phyloP scores from a whole-genome alignment of 176 grass and related monocot genomes.

The Melocanna baccifera region DNA sequence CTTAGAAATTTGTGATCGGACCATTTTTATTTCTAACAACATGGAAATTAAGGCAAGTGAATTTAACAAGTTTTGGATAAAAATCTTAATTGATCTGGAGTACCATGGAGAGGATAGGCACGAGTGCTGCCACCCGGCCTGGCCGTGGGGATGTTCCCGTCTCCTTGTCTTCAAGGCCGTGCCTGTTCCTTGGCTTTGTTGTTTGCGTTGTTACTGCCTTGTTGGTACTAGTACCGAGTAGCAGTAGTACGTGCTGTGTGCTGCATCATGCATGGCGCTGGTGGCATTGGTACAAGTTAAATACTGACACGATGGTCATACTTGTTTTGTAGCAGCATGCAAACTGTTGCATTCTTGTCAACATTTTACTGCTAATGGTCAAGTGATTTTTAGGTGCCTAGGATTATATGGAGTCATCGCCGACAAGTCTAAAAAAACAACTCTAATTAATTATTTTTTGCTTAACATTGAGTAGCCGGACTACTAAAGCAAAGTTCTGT shows the following conservation, averaged over 20 bases:
- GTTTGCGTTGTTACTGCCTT: no score
- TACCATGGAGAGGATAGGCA: no score
- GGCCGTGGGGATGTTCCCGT: neutral
- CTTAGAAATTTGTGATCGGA: neutral
- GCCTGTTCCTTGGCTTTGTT: neutral
- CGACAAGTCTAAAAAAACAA: neutral
- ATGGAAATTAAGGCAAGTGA: no score
- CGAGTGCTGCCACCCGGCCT: neutral
- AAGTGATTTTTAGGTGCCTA: neutral
- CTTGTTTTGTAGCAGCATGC: neutral
- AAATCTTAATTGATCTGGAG: no score
- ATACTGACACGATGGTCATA: neutral
- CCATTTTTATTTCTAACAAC: neutral
- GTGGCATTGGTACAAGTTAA: neutral
- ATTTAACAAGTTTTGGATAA: no score
- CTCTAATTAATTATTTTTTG: neutral
- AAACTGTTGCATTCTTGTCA: neutral
- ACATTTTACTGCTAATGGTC: neutral
- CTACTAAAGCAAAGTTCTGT: neutral
- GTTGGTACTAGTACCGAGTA: neutral
- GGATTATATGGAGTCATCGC: neutral
- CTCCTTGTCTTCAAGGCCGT: neutral
- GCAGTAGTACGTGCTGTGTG: neutral
- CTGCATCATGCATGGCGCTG: neutral
- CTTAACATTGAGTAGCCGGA: neutral